A percentile compares a stretch with the other conserved stretches of the same genome.
Conservation (phyloP, 805 yeast genomes). For the Myxozyma sirexii region DNA sequence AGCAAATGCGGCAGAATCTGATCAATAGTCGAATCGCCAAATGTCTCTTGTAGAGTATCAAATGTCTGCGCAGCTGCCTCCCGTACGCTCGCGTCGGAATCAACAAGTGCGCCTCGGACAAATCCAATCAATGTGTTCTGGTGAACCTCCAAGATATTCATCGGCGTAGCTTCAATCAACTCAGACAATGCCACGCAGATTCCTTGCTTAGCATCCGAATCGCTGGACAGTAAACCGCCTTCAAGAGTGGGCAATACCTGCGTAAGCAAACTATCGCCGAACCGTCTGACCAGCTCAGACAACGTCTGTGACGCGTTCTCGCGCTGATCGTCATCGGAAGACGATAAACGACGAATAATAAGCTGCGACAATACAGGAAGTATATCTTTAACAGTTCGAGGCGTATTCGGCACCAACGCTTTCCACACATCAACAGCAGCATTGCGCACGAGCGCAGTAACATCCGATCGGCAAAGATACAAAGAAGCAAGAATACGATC, state of each 20-base stretch:
- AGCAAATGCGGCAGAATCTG: slow-evolving; percentile 84
- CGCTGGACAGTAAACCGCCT: slow-evolving; percentile 58
- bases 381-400: slow-evolving; percentile 89
- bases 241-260: slow-evolving; percentile 85
- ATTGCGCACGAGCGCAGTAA: slow-evolving; percentile 80
- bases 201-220: slow-evolving; percentile 91
- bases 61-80: slow-evolving; percentile 91
- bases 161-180: slow-evolving; percentile 69
- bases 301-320: slow-evolving; percentile 88
- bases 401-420: slow-evolving; percentile 93
- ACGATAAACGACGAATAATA: slow-evolving; percentile 80
- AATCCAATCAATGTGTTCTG: slow-evolving; percentile 72
- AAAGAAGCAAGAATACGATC: slow-evolving; percentile 82
- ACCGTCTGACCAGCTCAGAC: slow-evolving; percentile 93
- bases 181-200: slow-evolving; percentile 92
- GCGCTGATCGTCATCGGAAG: slow-evolving; percentile 76
- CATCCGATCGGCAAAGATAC: slow-evolving; percentile 92
- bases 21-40: slow-evolving; percentile 86
- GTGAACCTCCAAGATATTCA: slow-evolving; percentile 62
- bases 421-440: slow-evolving; percentile 96
- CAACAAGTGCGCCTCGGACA: slow-evolving; percentile 77
- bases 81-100: slow-evolving; percentile 71
- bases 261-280: slow-evolving; percentile 82
- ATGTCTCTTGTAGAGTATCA: slow-evolving; percentile 77
- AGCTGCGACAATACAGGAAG: slow-evolving; percentile 78